Base-by-base conservation (phyloP, 305 asterid genomes). In the Fraxinus nigra region DNA sequence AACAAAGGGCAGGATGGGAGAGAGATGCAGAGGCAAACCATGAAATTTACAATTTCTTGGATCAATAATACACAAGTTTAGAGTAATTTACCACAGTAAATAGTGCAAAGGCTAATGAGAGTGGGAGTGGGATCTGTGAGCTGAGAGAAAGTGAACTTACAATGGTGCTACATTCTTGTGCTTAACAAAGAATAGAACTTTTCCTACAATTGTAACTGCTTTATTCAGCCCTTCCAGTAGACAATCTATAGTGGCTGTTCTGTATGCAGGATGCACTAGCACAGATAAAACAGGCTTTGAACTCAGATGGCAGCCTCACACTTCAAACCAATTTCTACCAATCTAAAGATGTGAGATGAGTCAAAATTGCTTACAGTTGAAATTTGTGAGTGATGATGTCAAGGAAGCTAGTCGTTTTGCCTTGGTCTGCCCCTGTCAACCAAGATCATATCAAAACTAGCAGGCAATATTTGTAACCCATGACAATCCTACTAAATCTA, bases 191-290 rank as follows among this genome's bases (percentile, higher is more conserved):
- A 85, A 87, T 30, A 89, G 18, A 82, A 92, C 94, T 74, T 83
- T 91, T 77, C 91, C 97, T 32, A 91, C 85, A 76, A 92, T 84
- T 0, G 92, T 94, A 78, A 87, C 88, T 85, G 88, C 89, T 89
- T 88, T 92, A 87, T 95, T 93, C 54, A 91, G 88, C 81, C 97
- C 98, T 88, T 90, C 94, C 80, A 72, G 37, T 79, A 94, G 86
- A 77, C 80, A 63, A 87, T 92, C 94, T 63, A 92, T 67, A 6
- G 88, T 84, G 77, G 85, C 89, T 75, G 89, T 89, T 88, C 84
- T 87, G 87, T 93, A 90, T 13, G 94, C 80, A 75, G 89, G 81
- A 83, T 89, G 88, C 88, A 92, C 98, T 94, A 83, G 83, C 26
- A 78, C 70, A 77, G 33, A 82, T 81, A 85, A 63, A 74, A 81